Evolutionary conservation across 1,139 yeast genomes (phyloP).

Genomic region (Lodderomyces beijingensis): DNA sequence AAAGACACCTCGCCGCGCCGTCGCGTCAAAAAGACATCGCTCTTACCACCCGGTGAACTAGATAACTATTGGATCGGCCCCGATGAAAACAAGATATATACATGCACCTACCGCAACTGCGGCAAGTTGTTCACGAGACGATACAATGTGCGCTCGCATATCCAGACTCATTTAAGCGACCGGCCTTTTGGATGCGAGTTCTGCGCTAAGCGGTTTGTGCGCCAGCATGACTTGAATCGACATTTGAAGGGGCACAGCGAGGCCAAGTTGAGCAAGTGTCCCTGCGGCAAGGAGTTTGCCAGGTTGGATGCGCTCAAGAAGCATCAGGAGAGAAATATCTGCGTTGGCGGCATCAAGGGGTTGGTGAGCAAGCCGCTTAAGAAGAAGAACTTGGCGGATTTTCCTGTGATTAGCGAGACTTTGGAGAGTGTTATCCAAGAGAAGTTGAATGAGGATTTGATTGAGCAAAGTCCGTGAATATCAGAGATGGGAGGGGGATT

Average conservation of each 20-base stretch:
- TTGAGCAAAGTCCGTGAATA: too few relatives aligned
- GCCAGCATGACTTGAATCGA: constrained; percentile 90
- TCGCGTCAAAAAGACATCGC: constrained; percentile 57
- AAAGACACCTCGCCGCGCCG: constrained; percentile 40
- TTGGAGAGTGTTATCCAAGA: background rate
- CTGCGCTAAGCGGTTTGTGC: constrained; percentile 71
- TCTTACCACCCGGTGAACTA: constrained; percentile 85
- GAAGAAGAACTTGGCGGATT: constrained; percentile 9
- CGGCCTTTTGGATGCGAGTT: constrained; percentile 68
- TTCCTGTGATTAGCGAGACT: constrained; percentile 1
- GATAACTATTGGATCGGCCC: constrained; percentile 84
- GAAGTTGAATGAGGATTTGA: constrained; percentile 1
- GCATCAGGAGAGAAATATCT: constrained; percentile 75
- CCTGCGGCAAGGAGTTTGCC: constrained; percentile 89
- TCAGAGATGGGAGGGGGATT: too few relatives aligned
- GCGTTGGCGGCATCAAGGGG: constrained; percentile 55
- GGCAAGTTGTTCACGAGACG: constrained; percentile 82
- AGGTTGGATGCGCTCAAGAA: constrained; percentile 84
- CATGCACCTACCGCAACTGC: constrained; percentile 76
- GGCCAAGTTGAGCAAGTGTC: constrained; percentile 65
- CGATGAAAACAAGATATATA: constrained; percentile 59
- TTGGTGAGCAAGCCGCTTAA: constrained; percentile 28
- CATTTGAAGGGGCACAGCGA: constrained; percentile 87
- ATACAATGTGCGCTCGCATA: constrained; percentile 93
- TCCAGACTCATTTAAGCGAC: constrained; percentile 94